A percentile compares a stretch with the other conserved stretches of the same genome.
These are phyloP conservation scores for Parastagonospora nodorum DNA, from an alignment of 2,329 filamentous ascomycete species.

Conservation along the genomic window DNA sequence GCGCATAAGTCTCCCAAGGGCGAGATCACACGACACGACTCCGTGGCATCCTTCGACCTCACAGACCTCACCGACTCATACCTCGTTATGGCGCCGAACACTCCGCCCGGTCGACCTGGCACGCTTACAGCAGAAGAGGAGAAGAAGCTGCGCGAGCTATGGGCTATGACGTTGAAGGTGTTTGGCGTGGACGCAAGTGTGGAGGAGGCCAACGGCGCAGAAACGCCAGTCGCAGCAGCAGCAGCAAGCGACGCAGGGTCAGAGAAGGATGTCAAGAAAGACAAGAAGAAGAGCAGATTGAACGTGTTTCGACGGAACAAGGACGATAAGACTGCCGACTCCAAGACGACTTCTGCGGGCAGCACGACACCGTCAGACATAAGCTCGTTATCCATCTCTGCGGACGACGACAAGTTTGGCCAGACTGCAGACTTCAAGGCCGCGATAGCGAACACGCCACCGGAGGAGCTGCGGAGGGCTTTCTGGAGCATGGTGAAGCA, in stretches of 20 bases:
- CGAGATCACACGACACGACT: slow-evolving; percentile 8
- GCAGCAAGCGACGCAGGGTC: slow-evolving; percentile 11
- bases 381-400: slow-evolving; percentile 37
- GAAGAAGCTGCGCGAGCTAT: slow-evolving; percentile 84
- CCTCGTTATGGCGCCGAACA: slow-evolving; percentile 48
- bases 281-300: slow-evolving; percentile 77
- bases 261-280: slow-evolving; percentile 51
- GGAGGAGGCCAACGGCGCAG: slow-evolving; percentile 37
- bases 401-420: slow-evolving; percentile 85
- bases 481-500: slow-evolving; percentile 97
- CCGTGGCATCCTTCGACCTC: slow-evolving; percentile 22
- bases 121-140: slow-evolving; percentile 91
- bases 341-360: slow-evolving; percentile 36
- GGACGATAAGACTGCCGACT: slow-evolving; percentile 55
- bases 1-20: slow-evolving; percentile 12
- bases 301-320: slow-evolving; percentile 66
- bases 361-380: slow-evolving; percentile 35
- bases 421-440: slow-evolving; percentile 85
- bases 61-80: slow-evolving; percentile 34
- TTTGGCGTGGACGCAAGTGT: slow-evolving; percentile 59
- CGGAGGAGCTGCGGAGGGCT: slow-evolving; percentile 77
- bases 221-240: slow-evolving; percentile 12
- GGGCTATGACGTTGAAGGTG: slow-evolving; percentile 75
- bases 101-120: slow-evolving; percentile 74
- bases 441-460: slow-evolving; percentile 74